Base-by-base conservation (phyloP, 2,329 filamentous ascomycete species). In the Xylaria sp. region DNA sequence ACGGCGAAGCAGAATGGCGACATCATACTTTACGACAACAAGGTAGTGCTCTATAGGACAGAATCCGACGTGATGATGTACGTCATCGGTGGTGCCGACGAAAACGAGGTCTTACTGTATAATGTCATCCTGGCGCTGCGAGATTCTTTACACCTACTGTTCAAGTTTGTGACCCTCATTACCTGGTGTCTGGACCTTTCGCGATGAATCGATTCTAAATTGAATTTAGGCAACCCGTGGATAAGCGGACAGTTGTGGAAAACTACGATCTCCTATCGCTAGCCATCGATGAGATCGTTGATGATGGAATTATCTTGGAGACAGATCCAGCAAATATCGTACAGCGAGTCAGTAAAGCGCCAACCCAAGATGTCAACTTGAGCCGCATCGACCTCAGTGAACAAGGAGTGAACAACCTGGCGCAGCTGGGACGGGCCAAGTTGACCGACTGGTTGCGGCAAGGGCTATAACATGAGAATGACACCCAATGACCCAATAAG, bases 1-100 rank as follows among this genome's bases (percentile, higher is more conserved):
- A 98, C 96, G 18, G 91, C 92, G 74, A 99, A 98, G 86, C 94
- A 97, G 84, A 94, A 90, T 15, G 94, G 92, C 76, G 96, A 98
- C 84, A 96, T 99, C 77, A 97, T 99, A 76, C 89, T 99, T 65
- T 98, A 98, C 84, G 96, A 99, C 83, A 97, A 97, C 84, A 90
- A 94, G 77, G 92, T 99, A 70, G 94, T 98, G 65, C 91, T 98
- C 62, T 99, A 98, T 87, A 99, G 99, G 89, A 92, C 92, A 84
- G 96, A 99, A 85, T 94, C 93, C 76, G 96, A 99, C 81, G 92
- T 98, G 66, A 98, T 98, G 92, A 89, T 90, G 79, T 98, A 98
- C 80, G 92, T 98, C 31, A 93, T 99, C 12, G 95, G 95, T 73
- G 90, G 91, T 64, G 88, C 93, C 63, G 94, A 98, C 63, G 96